Percentiles rank a stretch among this genome's conserved stretches.
These are phyloP conservation scores for Citrus unshiu DNA, from an alignment of 345 rosid genomes.

Conservation along the genomic window DNA sequence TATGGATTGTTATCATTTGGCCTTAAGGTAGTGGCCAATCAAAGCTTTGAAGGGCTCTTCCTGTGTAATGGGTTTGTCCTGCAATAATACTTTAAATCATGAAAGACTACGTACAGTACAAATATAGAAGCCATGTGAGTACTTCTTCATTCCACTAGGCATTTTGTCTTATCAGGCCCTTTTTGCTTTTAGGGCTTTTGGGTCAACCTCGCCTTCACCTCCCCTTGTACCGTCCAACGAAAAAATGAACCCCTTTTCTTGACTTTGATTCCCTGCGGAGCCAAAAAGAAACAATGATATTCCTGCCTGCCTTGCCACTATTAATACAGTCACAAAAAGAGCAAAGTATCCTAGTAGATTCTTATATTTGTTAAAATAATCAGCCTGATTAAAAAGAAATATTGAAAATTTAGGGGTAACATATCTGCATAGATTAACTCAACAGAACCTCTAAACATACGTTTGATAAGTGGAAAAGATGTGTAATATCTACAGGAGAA, in stretches of 20 bases:
- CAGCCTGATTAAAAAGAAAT: background rate
- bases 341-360: background rate
- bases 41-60: slow-evolving; percentile 29
- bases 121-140: slow-evolving; percentile 27
- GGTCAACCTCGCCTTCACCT: slow-evolving; percentile 27
- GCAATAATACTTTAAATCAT: slow-evolving; percentile 40
- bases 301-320: slow-evolving; percentile 9
- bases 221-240: slow-evolving; percentile 19
- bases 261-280: slow-evolving; percentile 12
- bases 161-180: slow-evolving; percentile 26
- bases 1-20: slow-evolving; percentile 35
- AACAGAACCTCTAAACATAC: background rate
- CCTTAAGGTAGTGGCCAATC: slow-evolving; percentile 40
- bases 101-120: slow-evolving; percentile 42
- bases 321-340: background rate
- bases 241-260: slow-evolving; percentile 3
- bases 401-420: background rate
- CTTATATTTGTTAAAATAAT: background rate
- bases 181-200: slow-evolving; percentile 17
- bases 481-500: slow-evolving; percentile 2
- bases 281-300: background rate
- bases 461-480: background rate
- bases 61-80: slow-evolving; percentile 29
- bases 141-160: slow-evolving; percentile 23
- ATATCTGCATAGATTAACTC: background rate